These are phyloP conservation scores for Mortierella sp. DNA, from an alignment of 371 early-diverging fungal genomes.

Conservation along the genomic window DNA sequence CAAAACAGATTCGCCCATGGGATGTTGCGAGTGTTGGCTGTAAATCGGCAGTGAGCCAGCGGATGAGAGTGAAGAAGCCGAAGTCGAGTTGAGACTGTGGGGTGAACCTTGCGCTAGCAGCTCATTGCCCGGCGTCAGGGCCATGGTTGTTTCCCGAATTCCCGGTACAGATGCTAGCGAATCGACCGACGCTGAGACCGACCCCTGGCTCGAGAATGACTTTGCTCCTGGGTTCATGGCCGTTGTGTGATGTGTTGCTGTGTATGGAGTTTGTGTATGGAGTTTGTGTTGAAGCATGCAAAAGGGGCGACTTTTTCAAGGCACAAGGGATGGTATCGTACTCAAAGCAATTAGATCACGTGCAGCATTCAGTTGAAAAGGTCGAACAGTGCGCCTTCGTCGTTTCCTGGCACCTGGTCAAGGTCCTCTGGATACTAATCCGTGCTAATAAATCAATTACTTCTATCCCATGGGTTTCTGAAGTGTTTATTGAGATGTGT, in stretches of 20 bases:
- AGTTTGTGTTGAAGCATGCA: neutral
- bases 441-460: too few species aligned
- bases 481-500: neutral
- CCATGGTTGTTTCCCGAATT: slow-evolving; percentile 24
- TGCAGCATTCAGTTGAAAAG: too few species aligned
- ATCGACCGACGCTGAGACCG: slow-evolving; percentile 37
- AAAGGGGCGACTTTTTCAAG: neutral
- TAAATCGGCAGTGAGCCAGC: slow-evolving; percentile 46
- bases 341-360: too few species aligned
- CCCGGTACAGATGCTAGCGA: slow-evolving; percentile 35
- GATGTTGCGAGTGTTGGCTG: slow-evolving; percentile 38
- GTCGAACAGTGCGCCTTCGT: too few species aligned
- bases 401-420: too few species aligned
- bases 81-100: slow-evolving; percentile 48
- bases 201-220: slow-evolving; percentile 29
- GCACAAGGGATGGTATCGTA: neutral
- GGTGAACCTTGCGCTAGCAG: slow-evolving; percentile 38
- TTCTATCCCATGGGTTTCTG: neutral
- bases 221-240: slow-evolving; percentile 33
- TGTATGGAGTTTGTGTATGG: neutral
- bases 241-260: neutral
- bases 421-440: too few species aligned
- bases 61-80: slow-evolving; percentile 43
- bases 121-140: slow-evolving; percentile 21
- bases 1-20: slow-evolving; percentile 19